These are phyloP conservation scores for Lactarius indigo DNA, from an alignment of 768 basidiomycete species.

Conservation along the genomic window DNA sequence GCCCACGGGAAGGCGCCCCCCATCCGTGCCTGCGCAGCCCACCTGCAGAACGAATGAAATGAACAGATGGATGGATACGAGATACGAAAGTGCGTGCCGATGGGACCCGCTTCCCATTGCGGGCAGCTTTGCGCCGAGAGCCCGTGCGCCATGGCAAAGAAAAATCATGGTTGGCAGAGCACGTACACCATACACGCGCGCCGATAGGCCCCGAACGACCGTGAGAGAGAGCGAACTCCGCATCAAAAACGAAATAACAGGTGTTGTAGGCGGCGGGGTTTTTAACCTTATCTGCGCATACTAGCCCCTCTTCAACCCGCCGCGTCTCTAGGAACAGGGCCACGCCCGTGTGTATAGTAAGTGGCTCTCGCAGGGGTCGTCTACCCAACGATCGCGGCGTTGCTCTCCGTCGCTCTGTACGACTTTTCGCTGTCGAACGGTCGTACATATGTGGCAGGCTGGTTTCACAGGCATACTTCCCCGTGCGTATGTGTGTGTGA, in stretches of 20 bases:
- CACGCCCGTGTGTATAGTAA: background rate
- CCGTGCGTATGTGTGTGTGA: background rate
- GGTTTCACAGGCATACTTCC: background rate
- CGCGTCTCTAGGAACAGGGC: background rate
- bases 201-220: background rate
- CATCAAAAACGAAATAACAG: background rate
- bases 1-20: background rate
- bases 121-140: conserved; percentile 1
- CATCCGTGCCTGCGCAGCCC: conserved; percentile 12
- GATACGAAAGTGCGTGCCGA: background rate
- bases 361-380: background rate
- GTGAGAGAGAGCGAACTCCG: conserved; percentile 7
- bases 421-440: conserved; percentile 6
- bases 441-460: conserved; percentile 14
- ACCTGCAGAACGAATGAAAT: background rate
- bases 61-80: background rate
- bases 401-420: background rate
- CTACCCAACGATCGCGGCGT: background rate
- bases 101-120: background rate
- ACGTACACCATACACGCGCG: background rate
- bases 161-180: conserved; percentile 5
- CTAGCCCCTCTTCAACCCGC: background rate
- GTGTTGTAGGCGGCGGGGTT: background rate
- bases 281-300: conserved; percentile 6
- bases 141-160: background rate